Conservation (phyloP, 441 rosid genomes). For the Pelargonium fulgidum region DNA sequence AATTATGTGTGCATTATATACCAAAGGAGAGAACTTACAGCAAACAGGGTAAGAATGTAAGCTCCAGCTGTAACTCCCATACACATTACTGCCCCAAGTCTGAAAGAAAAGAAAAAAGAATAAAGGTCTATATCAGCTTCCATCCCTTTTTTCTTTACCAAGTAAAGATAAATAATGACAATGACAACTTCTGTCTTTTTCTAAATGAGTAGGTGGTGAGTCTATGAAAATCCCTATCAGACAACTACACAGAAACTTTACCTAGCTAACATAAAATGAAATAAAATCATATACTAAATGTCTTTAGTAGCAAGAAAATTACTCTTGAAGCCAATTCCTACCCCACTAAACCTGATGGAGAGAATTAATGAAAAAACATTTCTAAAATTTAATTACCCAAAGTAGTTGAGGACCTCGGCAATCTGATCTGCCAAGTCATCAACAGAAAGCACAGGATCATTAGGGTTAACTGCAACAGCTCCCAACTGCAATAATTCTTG, state of each 20-base stretch:
- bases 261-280: background rate
- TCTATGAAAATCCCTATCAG: conserved; percentile 2
- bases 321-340: background rate
- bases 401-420: conserved; percentile 74
- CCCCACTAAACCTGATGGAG: background rate
- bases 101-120: conserved; percentile 20
- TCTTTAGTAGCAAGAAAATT: background rate
- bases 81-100: conserved; percentile 94
- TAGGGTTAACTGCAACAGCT: conserved; percentile 53
- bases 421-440: conserved; percentile 94
- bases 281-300: background rate
- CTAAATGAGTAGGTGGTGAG: background rate
- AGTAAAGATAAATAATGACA: background rate
- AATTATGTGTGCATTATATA: conserved; percentile 4
- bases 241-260: background rate
- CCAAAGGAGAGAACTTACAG: conserved; percentile 41
- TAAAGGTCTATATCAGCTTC: background rate
- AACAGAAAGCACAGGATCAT: conserved; percentile 56
- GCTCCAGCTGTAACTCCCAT: conserved; percentile 98
- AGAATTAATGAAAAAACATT: background rate
- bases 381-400: conserved; percentile 45
- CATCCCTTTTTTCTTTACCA: background rate
- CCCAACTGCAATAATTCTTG: conserved; percentile 90
- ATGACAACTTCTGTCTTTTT: conserved; percentile 1
- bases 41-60: conserved; percentile 76